phyloP scores from a whole-genome alignment of 208 protist species.

The Crithidia acanthocephali region DNA sequence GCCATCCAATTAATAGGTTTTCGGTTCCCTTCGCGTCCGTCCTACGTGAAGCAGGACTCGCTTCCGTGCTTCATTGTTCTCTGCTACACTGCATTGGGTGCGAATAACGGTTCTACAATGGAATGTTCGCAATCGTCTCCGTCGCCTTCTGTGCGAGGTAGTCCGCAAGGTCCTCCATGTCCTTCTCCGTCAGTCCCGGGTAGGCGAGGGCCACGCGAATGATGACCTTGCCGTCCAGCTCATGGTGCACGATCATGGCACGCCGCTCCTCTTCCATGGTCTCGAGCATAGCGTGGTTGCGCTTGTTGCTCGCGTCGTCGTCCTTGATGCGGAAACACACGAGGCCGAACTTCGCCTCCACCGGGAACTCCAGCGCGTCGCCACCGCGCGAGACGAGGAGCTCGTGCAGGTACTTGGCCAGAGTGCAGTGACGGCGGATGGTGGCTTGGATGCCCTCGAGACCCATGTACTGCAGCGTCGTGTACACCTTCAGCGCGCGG shows the following conservation, averaged over 20 bases:
- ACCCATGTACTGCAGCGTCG: conserved; percentile 58
- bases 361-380: conserved; percentile 31
- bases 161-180: conserved; percentile 40
- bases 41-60: too few species aligned
- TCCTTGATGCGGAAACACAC: conserved; percentile 44
- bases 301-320: conserved; percentile 31
- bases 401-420: conserved; percentile 45
- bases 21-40: too few species aligned
- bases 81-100: too few species aligned
- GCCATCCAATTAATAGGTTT: too few species aligned
- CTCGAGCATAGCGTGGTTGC: conserved; percentile 33
- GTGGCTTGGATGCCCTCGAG: conserved; percentile 53
- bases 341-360: conserved; percentile 47
- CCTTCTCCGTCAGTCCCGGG: conserved; percentile 28
- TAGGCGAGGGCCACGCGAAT: conserved; percentile 41
- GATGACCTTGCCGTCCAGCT: conserved; percentile 39
- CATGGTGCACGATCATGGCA: conserved; percentile 41
- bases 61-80: too few species aligned
- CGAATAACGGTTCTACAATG: too few species aligned
- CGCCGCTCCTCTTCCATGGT: conserved; percentile 33
- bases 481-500: conserved; percentile 69
- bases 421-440: conserved; percentile 45
- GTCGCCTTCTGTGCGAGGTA: conserved; percentile 31
- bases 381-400: conserved; percentile 15
- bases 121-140: conserved; percentile 20